Evolutionary conservation across 148 eudicot species (phyloP).

Genomic region (Persicaria tinctoria): DNA sequence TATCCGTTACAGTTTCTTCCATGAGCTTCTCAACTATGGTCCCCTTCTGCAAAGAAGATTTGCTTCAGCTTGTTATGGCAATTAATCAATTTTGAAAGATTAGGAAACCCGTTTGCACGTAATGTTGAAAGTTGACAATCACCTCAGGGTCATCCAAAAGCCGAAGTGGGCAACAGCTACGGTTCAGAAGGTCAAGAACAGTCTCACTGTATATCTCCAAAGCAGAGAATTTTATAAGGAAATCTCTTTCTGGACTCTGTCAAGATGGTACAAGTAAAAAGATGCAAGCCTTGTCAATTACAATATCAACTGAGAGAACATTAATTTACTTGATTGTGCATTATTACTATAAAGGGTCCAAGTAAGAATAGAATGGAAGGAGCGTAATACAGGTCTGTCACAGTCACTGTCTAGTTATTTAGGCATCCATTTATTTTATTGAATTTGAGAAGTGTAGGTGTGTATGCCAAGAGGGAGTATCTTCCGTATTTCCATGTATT

Average conservation of each 20-base stretch:
- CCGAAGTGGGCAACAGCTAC: constrained; percentile 75
- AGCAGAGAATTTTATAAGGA: constrained; percentile 64
- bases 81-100: constrained; percentile 4
- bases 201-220: constrained; percentile 93
- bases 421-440: too few species aligned
- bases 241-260: constrained; percentile 64
- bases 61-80: constrained; percentile 4
- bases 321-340: not conserved
- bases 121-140: constrained; percentile 7
- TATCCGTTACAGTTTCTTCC: constrained; percentile 68
- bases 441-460: too few species aligned
- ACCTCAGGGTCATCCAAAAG: constrained; percentile 99
- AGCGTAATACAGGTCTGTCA: too few species aligned
- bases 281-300: too few species aligned
- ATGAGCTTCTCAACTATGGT: constrained; percentile 76
- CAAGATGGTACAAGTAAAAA: not conserved
- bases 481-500: too few species aligned
- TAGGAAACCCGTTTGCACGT: constrained; percentile 3
- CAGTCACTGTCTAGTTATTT: too few species aligned
- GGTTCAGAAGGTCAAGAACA: constrained; percentile 76
- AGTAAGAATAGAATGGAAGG: too few species aligned
- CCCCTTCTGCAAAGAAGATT: constrained; percentile 63
- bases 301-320: too few species aligned
- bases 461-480: too few species aligned
- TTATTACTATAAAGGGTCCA: too few species aligned